phyloP scores from a whole-genome alignment of 2,329 filamentous ascomycete genomes.

The Exophiala oligosperma region DNA sequence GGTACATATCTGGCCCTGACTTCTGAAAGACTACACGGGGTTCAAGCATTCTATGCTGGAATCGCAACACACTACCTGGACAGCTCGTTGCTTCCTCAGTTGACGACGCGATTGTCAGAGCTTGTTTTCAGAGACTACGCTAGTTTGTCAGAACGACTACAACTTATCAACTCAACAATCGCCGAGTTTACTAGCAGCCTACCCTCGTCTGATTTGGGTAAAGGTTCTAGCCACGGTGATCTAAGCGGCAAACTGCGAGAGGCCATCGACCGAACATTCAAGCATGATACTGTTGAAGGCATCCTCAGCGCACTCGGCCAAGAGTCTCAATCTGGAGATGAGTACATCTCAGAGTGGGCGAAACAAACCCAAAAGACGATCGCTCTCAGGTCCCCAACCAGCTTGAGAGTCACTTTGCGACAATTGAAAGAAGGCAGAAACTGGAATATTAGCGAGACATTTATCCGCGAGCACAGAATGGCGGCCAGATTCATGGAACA shows the following conservation, averaged over 20 bases:
- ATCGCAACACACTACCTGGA: conserved; percentile 96
- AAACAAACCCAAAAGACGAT: conserved; percentile 73
- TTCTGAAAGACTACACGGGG: conserved; percentile 77
- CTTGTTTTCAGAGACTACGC: conserved; percentile 83
- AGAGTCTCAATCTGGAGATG: conserved; percentile 43
- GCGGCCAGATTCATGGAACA: conserved; percentile 86
- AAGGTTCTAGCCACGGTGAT: conserved; percentile 41
- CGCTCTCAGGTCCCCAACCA: conserved; percentile 76
- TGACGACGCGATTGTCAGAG: conserved; percentile 85
- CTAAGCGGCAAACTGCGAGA: conserved; percentile 70
- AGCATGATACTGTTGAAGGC: conserved; percentile 63
- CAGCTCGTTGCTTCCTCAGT: conserved; percentile 76
- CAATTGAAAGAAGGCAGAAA: conserved; percentile 74
- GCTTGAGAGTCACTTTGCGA: conserved; percentile 77
- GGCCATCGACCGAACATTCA: conserved; percentile 84
- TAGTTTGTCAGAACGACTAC: conserved; percentile 60
- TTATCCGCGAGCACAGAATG: conserved; percentile 81
- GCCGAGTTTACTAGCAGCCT: conserved; percentile 88
- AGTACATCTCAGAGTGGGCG: conserved; percentile 70
- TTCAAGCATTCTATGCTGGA: conserved; percentile 85
- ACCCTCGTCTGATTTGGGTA: conserved; percentile 60
- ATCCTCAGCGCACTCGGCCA: conserved; percentile 68
- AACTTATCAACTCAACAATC: conserved; percentile 80
- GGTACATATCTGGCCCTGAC: conserved; percentile 94
- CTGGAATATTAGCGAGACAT: conserved; percentile 84